Evolutionary conservation across 2,329 filamentous ascomycete species (phyloP).

Genomic region (Zasmidium citrigriseum): DNA sequence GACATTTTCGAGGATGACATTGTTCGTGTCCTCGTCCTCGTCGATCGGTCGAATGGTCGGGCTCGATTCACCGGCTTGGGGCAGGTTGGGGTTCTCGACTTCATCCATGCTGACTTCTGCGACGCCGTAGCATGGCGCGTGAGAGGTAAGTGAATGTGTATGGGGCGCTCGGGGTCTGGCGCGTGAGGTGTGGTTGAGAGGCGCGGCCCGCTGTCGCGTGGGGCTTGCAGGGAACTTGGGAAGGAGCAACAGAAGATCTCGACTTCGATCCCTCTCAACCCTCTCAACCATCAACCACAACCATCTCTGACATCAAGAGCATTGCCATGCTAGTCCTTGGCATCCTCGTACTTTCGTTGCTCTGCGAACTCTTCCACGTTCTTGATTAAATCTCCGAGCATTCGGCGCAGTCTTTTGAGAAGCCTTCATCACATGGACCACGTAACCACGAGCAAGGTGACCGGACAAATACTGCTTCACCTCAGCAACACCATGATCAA

Average conservation of each 20-base stretch:
- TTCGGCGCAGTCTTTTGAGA: not conserved
- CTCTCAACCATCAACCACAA: too few species aligned
- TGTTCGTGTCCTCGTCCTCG: constrained; percentile 20
- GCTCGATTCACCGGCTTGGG: constrained; percentile 35
- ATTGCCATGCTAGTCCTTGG: too few species aligned
- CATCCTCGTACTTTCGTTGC: too few species aligned
- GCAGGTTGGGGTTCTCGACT: constrained; percentile 39
- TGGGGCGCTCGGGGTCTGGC: not conserved
- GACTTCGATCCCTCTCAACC: too few species aligned
- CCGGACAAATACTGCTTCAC: not conserved
- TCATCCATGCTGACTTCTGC: constrained; percentile 35
- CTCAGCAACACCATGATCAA: not conserved
- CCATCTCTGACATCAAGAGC: too few species aligned
- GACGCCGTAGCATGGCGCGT: not conserved
- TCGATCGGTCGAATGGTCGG: constrained; percentile 32
- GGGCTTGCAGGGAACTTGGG: not conserved
- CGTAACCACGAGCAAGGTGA: not conserved
- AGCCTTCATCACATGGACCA: not conserved
- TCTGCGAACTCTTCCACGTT: too few species aligned
- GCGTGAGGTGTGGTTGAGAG: not conserved
- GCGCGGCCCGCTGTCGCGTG: not conserved
- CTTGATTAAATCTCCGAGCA: too few species aligned
- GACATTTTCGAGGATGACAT: constrained; percentile 7
- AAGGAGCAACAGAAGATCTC: not conserved
- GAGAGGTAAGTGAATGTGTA: not conserved